Evolutionary conservation across 169 alveolate species (phyloP).

Genomic region (Plasmodium blacklocki): DNA sequence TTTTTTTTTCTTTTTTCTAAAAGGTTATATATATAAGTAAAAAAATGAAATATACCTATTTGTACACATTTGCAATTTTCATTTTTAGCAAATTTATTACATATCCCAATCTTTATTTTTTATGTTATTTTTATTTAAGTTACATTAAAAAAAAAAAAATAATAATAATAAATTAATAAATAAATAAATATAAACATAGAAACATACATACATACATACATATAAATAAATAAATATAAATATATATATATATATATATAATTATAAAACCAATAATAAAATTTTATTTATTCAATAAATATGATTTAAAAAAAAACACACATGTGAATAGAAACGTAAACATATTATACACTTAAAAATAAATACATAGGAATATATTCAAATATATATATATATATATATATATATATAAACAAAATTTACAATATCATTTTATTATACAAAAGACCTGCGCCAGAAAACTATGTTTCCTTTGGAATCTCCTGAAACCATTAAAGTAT

Average conservation of each 20-base stretch:
- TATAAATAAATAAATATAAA: background rate
- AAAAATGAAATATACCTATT: too few species aligned
- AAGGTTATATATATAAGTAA: too few species aligned
- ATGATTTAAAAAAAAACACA: too few species aligned
- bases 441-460: slow-evolving; percentile 86
- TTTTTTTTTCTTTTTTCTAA: too few species aligned
- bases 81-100: too few species aligned
- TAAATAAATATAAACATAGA: background rate
- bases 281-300: too few species aligned
- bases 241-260: background rate
- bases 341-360: too few species aligned
- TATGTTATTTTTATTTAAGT: background rate
- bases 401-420: background rate
- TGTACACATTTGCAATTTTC: too few species aligned
- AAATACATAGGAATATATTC: too few species aligned
- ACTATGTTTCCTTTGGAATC: slow-evolving; percentile 90
- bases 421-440: slow-evolving; percentile 7
- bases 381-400: background rate
- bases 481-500: slow-evolving; percentile 87
- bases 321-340: too few species aligned
- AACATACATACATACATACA: background rate
- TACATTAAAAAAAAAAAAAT: background rate
- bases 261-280: background rate
- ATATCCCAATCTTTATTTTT: background rate
- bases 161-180: background rate